phyloP scores from a whole-genome alignment of 208 protist genomes.

The Acanthamoeba castellanii region DNA sequence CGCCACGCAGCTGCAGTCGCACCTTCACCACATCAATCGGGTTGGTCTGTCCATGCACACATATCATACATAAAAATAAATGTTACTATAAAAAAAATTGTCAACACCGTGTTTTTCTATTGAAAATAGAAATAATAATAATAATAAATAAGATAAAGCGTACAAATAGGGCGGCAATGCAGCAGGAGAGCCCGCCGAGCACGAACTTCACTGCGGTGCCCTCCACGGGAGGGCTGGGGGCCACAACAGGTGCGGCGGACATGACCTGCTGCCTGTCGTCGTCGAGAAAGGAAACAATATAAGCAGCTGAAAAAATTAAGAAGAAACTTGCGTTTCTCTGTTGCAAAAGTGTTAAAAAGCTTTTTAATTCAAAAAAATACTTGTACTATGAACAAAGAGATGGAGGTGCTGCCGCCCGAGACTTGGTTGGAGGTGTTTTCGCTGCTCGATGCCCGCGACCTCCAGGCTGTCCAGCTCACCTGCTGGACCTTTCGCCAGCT shows the following conservation, averaged over 20 bases:
- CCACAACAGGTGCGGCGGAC: background rate
- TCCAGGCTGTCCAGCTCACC: too few relatives aligned
- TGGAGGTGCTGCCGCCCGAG: too few relatives aligned
- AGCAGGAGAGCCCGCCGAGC: slow-evolving; percentile 49
- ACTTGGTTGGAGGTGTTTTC: too few relatives aligned
- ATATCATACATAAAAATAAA: background rate
- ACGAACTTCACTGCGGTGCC: slow-evolving; percentile 47
- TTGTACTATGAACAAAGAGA: too few relatives aligned
- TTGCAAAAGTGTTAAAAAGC: too few relatives aligned
- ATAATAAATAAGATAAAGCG: background rate
- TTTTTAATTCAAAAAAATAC: too few relatives aligned
- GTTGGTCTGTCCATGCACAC: background rate
- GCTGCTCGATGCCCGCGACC: too few relatives aligned
- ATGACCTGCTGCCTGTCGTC: too few relatives aligned
- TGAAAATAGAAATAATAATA: background rate
- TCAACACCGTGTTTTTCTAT: background rate
- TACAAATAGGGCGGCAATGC: slow-evolving; percentile 35
- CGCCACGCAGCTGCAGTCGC: slow-evolving; percentile 57
- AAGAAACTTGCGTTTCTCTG: too few relatives aligned
- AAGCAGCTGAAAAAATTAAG: too few relatives aligned
- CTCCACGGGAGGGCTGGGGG: background rate
- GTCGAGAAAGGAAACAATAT: too few relatives aligned
- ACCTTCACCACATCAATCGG: slow-evolving; percentile 63
- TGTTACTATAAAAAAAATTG: background rate
- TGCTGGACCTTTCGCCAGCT: too few relatives aligned